Conservation (phyloP, 768 basidiomycete species). For the Tubosaeta sp. region DNA sequence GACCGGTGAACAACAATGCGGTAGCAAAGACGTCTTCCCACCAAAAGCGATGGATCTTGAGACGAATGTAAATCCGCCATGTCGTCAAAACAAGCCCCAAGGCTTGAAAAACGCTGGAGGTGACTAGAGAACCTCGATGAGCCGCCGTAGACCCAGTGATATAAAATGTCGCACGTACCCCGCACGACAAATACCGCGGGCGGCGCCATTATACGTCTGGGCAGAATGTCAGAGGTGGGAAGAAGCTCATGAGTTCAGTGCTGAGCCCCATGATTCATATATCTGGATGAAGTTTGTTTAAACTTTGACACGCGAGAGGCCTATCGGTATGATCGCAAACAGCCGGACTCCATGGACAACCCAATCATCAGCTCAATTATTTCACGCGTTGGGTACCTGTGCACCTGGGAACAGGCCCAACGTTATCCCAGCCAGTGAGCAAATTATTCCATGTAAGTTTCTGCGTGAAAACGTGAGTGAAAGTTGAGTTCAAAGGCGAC, state of each 20-base stretch:
- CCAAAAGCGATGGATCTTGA: slow-evolving; percentile 15
- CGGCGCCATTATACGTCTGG: not conserved
- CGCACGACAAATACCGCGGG: not conserved
- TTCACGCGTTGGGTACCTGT: not conserved
- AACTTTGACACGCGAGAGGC: not conserved
- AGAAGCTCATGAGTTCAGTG: no score
- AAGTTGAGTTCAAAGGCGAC: not conserved
- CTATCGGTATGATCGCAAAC: not conserved
- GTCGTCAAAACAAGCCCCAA: slow-evolving; percentile 13
- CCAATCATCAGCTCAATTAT: not conserved
- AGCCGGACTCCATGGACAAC: not conserved
- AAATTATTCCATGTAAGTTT: not conserved
- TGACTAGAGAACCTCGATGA: slow-evolving; percentile 4
- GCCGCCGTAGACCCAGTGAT: not conserved
- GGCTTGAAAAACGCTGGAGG: slow-evolving; percentile 7
- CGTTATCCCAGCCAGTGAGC: not conserved
- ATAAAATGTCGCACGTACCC: not conserved
- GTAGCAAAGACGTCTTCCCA: slow-evolving; percentile 20
- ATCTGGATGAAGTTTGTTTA: not conserved
- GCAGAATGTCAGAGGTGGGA: not conserved
- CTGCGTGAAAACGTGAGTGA: not conserved
- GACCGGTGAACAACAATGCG: slow-evolving; percentile 6
- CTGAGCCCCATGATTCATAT: not conserved
- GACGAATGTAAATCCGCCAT: slow-evolving; percentile 17
- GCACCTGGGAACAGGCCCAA: not conserved